phyloP scores from a whole-genome alignment of 2,329 filamentous ascomycete species.

The Sclerotinia borealis region DNA sequence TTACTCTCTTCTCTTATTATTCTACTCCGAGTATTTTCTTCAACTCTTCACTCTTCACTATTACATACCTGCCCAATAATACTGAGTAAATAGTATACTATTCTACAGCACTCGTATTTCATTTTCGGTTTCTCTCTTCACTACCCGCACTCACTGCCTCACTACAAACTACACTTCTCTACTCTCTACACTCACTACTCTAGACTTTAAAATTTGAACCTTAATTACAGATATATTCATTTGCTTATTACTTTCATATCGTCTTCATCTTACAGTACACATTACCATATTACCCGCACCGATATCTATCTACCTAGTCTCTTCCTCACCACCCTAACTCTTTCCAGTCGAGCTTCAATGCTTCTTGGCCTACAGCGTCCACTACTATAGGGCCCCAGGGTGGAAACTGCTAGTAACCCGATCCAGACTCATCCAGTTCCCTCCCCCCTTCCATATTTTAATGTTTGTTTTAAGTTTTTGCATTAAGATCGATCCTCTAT shows the following conservation, averaged over 20 bases:
- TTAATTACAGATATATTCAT: too few species aligned
- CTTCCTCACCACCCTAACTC: background rate
- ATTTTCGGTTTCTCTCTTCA: background rate
- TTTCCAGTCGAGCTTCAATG: background rate
- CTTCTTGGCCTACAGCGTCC: background rate
- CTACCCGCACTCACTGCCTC: background rate
- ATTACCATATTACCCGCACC: background rate
- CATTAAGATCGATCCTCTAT: background rate
- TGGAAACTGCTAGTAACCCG: background rate
- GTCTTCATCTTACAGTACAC: background rate
- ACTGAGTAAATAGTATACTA: background rate
- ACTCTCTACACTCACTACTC: background rate
- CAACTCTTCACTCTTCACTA: too few species aligned
- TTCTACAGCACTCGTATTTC: background rate
- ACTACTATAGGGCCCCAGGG: background rate
- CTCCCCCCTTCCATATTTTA: background rate
- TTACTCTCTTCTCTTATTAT: too few species aligned
- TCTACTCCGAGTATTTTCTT: too few species aligned
- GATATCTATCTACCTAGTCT: background rate
- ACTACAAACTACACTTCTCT: too few species aligned
- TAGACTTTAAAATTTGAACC: background rate
- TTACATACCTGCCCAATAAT: too few species aligned
- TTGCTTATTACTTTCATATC: background rate
- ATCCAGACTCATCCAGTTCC: background rate
- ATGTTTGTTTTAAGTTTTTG: conserved; percentile 5